phyloP scores from a whole-genome alignment of 345 rosid genomes.

The Hypericum androsaemum region DNA sequence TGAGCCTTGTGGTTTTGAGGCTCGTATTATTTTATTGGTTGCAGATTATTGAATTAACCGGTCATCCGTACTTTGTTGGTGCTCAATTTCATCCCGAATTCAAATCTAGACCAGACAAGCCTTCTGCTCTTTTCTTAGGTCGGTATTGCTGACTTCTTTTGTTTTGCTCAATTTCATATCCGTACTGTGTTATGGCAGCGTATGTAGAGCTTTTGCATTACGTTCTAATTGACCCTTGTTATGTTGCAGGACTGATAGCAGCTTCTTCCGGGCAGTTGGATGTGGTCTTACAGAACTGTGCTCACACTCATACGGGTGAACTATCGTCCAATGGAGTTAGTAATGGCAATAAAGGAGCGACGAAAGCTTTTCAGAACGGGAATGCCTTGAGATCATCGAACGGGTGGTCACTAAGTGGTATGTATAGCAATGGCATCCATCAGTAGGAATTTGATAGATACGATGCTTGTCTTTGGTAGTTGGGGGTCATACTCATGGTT shows the following conservation, averaged over 20 bases:
- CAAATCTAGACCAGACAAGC: conserved; percentile 89
- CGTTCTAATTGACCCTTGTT: not conserved
- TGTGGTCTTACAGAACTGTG: conserved; percentile 23
- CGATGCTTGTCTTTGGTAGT: not conserved
- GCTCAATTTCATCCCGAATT: conserved; percentile 96
- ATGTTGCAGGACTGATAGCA: conserved; percentile 49
- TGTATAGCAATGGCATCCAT: conserved; percentile 19
- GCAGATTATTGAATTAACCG: conserved; percentile 57
- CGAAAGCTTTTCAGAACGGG: conserved; percentile 40
- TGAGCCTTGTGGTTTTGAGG: conserved; percentile 1
- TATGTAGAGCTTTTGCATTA: too few species aligned
- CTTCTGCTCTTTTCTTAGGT: conserved; percentile 83
- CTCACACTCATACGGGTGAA: conserved; percentile 25
- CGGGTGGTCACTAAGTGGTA: conserved; percentile 25
- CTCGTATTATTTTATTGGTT: conserved; percentile 9
- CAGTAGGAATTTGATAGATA: conserved; percentile 14
- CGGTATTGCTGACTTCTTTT: conserved; percentile 21
- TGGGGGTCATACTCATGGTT: conserved; percentile 11
- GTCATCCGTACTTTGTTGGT: conserved; percentile 68
- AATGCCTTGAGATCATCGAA: conserved; percentile 21
- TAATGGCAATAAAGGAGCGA: conserved; percentile 27
- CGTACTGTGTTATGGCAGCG: too few species aligned
- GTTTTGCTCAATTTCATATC: too few species aligned
- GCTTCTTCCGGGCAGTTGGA: conserved; percentile 62
- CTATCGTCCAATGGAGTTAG: conserved; percentile 28